Conservation (phyloP, 2,329 filamentous ascomycete species). For the Penicillium decumbens region DNA sequence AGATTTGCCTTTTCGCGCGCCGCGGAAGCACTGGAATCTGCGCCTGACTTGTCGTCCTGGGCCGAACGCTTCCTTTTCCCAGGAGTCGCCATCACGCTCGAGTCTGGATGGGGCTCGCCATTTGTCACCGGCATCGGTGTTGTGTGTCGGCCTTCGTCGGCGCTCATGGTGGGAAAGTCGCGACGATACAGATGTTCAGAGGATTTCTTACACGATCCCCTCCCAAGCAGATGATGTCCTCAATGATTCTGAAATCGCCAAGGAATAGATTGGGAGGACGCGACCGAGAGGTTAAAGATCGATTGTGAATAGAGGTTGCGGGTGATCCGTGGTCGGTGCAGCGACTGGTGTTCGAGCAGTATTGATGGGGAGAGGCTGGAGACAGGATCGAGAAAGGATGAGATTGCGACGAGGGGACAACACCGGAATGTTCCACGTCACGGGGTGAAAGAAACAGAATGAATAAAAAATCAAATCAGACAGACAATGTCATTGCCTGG, state of each 20-base stretch:
- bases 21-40: constrained; percentile 23
- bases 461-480: background rate
- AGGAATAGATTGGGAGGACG: constrained; percentile 9
- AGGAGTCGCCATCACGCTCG: constrained; percentile 31
- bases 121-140: constrained; percentile 32
- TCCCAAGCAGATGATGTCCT: constrained; percentile 7
- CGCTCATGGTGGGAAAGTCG: constrained; percentile 33
- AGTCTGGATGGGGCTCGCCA: constrained; percentile 32
- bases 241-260: constrained; percentile 2
- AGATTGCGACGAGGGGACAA: constrained; percentile 27
- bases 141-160: constrained; percentile 33
- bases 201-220: constrained; percentile 16
- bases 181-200: constrained; percentile 19
- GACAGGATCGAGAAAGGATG: constrained; percentile 23
- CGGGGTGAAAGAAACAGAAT: background rate
- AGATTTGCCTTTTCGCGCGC: constrained; percentile 31
- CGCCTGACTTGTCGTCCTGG: constrained; percentile 28
- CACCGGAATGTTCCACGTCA: constrained; percentile 18
- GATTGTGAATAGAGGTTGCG: constrained; percentile 17
- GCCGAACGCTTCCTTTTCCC: constrained; percentile 43
- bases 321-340: constrained; percentile 21
- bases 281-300: constrained; percentile 7
- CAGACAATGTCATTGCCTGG: background rate
- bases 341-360: constrained; percentile 18
- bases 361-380: constrained; percentile 28